phyloP scores from a whole-genome alignment of 2,329 filamentous ascomycete species.

The Penicillium carneum region DNA sequence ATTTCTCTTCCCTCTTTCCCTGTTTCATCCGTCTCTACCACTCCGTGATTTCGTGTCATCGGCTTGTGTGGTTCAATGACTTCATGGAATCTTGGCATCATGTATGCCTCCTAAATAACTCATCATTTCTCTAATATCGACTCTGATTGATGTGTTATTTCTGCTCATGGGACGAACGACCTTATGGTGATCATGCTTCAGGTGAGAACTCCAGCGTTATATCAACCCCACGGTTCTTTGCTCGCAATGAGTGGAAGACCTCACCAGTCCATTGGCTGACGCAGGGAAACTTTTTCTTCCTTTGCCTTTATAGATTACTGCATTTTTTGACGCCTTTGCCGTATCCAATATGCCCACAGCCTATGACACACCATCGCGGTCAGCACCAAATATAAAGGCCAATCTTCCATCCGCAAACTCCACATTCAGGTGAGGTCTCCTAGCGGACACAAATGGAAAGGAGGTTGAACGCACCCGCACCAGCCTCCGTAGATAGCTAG shows the following conservation, averaged over 20 bases:
- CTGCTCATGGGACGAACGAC: background rate
- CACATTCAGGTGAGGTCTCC: background rate
- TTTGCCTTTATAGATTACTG: background rate
- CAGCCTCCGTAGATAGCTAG: too few species aligned
- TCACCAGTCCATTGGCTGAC: slow-evolving; percentile 11
- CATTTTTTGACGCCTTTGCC: background rate
- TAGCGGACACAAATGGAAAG: background rate
- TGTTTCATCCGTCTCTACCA: background rate
- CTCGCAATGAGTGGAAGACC: slow-evolving; percentile 6
- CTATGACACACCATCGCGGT: background rate
- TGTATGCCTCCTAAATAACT: background rate
- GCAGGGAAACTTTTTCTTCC: background rate
- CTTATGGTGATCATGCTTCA: background rate
- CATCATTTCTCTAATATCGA: background rate
- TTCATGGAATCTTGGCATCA: too few species aligned
- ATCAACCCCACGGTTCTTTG: background rate
- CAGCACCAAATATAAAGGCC: background rate
- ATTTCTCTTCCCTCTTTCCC: background rate
- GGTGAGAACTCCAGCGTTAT: slow-evolving; percentile 2
- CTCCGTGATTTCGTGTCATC: background rate
- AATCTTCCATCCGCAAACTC: background rate
- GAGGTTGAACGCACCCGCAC: background rate
- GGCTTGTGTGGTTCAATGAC: background rate
- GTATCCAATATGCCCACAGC: background rate
- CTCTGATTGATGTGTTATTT: background rate